A percentile compares a stretch with the other conserved stretches of the same genome.
Evolutionary conservation across 2,329 filamentous ascomycete species (phyloP).

Genomic region (Fusarium nanum): DNA sequence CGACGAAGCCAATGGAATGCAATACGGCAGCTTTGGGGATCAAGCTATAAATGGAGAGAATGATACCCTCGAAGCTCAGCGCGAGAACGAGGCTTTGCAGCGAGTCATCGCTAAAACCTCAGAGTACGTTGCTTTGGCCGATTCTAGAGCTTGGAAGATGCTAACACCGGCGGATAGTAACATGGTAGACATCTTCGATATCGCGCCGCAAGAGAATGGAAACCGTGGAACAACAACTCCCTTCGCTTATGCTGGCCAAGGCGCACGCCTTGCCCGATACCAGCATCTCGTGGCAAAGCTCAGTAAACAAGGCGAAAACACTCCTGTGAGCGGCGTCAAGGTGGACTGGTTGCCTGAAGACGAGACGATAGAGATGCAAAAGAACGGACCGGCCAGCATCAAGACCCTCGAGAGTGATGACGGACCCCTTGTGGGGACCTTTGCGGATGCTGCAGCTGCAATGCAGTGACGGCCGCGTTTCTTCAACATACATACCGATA

Average conservation of each 20-base stretch:
- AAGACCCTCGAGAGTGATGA: slow-evolving; percentile 51
- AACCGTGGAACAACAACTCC: slow-evolving; percentile 52
- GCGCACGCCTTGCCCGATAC: slow-evolving; percentile 67
- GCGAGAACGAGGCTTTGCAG: slow-evolving; percentile 73
- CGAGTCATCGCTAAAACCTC: slow-evolving; percentile 72
- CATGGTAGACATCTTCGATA: slow-evolving; percentile 76
- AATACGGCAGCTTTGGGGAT: slow-evolving; percentile 73
- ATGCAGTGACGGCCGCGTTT: slow-evolving; percentile 52
- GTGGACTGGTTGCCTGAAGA: slow-evolving; percentile 69
- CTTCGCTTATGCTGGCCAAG: slow-evolving; percentile 65
- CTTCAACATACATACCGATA: neutral
- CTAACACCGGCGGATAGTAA: slow-evolving; percentile 59
- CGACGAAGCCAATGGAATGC: slow-evolving; percentile 68
- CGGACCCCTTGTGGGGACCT: slow-evolving; percentile 67
- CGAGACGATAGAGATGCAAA: slow-evolving; percentile 60
- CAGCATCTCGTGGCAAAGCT: slow-evolving; percentile 72
- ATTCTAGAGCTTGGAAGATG: neutral
- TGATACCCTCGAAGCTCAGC: slow-evolving; percentile 71
- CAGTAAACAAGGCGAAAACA: slow-evolving; percentile 58
- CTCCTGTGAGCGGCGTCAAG: slow-evolving; percentile 56
- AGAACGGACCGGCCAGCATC: slow-evolving; percentile 50
- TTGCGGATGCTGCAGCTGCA: slow-evolving; percentile 68
- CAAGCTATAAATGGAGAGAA: slow-evolving; percentile 65
- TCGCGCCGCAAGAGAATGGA: slow-evolving; percentile 63
- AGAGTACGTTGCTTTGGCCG: slow-evolving; percentile 59